Percentiles rank a stretch among this genome's conserved stretches.
Conservation (phyloP, 2,329 filamentous ascomycete genomes). For the Arthrobotrys pseudoclavata region DNA sequence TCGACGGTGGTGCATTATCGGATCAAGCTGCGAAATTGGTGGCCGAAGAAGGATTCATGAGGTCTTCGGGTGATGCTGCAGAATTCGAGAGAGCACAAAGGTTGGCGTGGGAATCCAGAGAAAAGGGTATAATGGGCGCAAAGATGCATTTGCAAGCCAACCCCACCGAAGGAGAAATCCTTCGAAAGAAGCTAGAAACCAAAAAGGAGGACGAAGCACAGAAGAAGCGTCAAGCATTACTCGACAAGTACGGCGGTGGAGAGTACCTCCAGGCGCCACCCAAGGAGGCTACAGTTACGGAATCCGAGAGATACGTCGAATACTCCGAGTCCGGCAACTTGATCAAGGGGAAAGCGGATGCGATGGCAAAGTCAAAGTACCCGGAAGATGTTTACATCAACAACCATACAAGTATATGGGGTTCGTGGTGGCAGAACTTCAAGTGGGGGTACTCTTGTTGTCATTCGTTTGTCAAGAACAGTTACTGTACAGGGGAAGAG, state of each 20-base stretch:
- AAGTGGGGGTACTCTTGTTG: conserved; percentile 97
- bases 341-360: conserved; percentile 87
- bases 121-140: conserved; percentile 77
- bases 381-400: conserved; percentile 86
- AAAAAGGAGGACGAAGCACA: conserved; percentile 74
- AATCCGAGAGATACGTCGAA: conserved; percentile 90
- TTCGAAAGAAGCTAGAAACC: conserved; percentile 75
- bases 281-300: conserved; percentile 77
- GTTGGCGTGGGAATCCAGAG: conserved; percentile 96
- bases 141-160: conserved; percentile 94
- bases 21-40: conserved; percentile 86
- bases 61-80: conserved; percentile 87
- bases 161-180: conserved; percentile 89
- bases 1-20: conserved; percentile 80
- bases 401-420: conserved; percentile 94
- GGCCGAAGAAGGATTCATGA: conserved; percentile 92
- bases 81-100: conserved; percentile 91
- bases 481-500: conserved; percentile 94
- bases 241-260: conserved; percentile 85
- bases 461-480: conserved; percentile 93
- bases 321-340: conserved; percentile 88
- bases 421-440: conserved; percentile 97
- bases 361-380: conserved; percentile 88
- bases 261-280: conserved; percentile 73
- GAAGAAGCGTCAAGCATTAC: conserved; percentile 77